Evolutionary conservation across 371 early-diverging fungal genomes (phyloP), one percentile per base, ranked within the genome.

Genomic region (Mucor ambiguus): DNA sequence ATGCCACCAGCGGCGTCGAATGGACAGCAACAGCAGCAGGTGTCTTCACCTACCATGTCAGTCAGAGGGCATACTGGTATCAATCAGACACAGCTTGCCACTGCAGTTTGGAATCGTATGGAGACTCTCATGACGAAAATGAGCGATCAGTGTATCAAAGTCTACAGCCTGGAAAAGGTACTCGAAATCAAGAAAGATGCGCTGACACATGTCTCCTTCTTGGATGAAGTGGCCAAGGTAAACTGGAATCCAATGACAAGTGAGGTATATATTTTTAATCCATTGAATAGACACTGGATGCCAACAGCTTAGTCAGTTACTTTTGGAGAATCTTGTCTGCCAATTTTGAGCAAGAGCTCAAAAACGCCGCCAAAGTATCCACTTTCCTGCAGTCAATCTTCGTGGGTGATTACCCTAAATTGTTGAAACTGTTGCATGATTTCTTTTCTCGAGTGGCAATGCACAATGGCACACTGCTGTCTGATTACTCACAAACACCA

Each of bases 101-200:
- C 82, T 18, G 78, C 79, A 32, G 68, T 94, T 26, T 93, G 93
- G 93, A 79, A 68, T 20, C 73, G 91, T 8, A 82, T 92, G 80
- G 94, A 93, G 68, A 69, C 70, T 9, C 75, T 93, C n/a, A 89
- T 90, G 84, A 87, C 91, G 60, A 75, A 79, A n/a, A 87, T 92
- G 79, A 84, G 87, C 55, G 88, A 85, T 35, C 80, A 87, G 43
- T 87, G 90, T 58, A 81, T 81, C 63, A 90, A 91, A 79, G 87
- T 92, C 4, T 92, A 92, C 64, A 75, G 85, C 12, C 63, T 94
- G 33, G 92, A 92, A 60, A 81, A 88, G 24, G 92, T 92, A 0
- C 73, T 94, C 24, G 80, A 87, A 4, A 67, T 90, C 14, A 92
- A 90, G 68, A 82, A 86, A 33, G 93, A 94, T 68, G 79, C 91